A percentile compares a stretch with the other conserved stretches of the same genome.
These are phyloP conservation scores for Claviceps capensis DNA, from an alignment of 2,329 filamentous ascomycete genomes.

Conservation along the genomic window DNA sequence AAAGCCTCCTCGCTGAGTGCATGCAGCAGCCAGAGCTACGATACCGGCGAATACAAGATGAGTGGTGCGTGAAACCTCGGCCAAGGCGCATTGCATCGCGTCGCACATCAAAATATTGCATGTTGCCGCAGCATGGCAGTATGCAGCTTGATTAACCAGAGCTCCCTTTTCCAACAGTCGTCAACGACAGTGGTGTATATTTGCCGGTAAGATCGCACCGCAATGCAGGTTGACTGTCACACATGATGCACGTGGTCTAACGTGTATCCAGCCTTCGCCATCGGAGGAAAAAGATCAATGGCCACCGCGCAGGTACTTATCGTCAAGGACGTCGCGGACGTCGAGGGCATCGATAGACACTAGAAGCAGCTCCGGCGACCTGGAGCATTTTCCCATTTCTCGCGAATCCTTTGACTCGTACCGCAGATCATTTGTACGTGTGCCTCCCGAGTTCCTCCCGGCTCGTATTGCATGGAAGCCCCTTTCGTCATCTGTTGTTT, in stretches of 20 bases:
- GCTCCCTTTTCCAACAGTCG: slow-evolving; percentile 43
- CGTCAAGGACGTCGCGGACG: background rate
- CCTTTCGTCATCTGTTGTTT: no score
- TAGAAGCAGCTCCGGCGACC: slow-evolving; percentile 56
- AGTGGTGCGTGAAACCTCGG: slow-evolving; percentile 44
- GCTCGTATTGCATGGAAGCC: background rate
- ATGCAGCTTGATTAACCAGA: slow-evolving; percentile 1
- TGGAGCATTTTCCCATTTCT: slow-evolving; percentile 89
- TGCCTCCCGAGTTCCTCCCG: background rate
- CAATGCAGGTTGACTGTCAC: no score
- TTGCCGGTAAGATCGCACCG: slow-evolving; percentile 51
- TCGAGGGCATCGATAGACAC: slow-evolving; percentile 42
- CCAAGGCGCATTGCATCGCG: background rate
- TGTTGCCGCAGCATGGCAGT: slow-evolving; percentile 5
- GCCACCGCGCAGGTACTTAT: slow-evolving; percentile 38
- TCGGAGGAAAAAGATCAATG: slow-evolving; percentile 74
- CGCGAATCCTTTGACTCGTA: slow-evolving; percentile 96
- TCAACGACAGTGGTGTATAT: slow-evolving; percentile 91
- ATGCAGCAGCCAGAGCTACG: slow-evolving; percentile 43
- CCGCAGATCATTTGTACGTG: slow-evolving; percentile 78
- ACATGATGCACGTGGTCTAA: slow-evolving; percentile 4
- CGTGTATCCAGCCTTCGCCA: slow-evolving; percentile 57
- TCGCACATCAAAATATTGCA: background rate
- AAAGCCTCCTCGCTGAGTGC: slow-evolving; percentile 49
- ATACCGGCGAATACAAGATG: slow-evolving; percentile 65